A percentile compares a stretch with the other conserved stretches of the same genome.
Conservation (phyloP, 1,284 basidiomycete genomes). For the Mycena citricolor region DNA sequence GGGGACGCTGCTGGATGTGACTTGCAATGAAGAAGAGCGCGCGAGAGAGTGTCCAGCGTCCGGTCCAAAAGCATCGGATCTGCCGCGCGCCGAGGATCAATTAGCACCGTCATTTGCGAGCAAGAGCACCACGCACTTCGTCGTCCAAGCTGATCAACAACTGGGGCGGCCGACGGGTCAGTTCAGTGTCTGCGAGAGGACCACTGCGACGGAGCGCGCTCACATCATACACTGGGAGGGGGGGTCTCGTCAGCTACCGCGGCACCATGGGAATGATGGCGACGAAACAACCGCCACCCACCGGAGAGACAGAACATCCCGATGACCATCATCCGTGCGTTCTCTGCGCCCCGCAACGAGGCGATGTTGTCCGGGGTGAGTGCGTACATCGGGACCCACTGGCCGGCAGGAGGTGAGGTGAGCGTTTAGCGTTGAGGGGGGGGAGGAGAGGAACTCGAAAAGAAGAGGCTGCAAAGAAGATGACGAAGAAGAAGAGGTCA, state of each 20-base stretch:
- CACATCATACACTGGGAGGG: slow-evolving; percentile 19
- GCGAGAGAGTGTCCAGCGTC: slow-evolving; percentile 34
- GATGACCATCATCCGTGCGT: slow-evolving; percentile 31
- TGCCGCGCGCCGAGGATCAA: too few relatives aligned
- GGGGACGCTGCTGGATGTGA: too few relatives aligned
- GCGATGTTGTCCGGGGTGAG: slow-evolving; percentile 7
- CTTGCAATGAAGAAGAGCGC: slow-evolving; percentile 37
- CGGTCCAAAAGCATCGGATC: slow-evolving; percentile 40
- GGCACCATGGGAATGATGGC: too few relatives aligned
- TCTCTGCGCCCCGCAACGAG: slow-evolving; percentile 32
- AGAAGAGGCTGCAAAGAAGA: not conserved
- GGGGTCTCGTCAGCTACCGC: too few relatives aligned
- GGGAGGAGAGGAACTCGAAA: not conserved
- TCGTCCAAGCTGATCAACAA: slow-evolving; percentile 39
- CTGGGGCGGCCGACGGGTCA: slow-evolving; percentile 17
- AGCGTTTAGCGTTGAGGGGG: not conserved
- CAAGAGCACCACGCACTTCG: slow-evolving; percentile 29
- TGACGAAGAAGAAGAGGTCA: too few relatives aligned
- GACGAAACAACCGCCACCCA: slow-evolving; percentile 20
- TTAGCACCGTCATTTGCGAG: not conserved
- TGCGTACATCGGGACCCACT: not conserved
- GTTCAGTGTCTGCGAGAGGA: not conserved
- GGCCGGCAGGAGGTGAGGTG: not conserved
- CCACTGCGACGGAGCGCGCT: too few relatives aligned
- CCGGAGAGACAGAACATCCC: slow-evolving; percentile 34